These are phyloP conservation scores for Avena eriantha DNA, from an alignment of 176 grass and related monocot genomes.

Conservation along the genomic window DNA sequence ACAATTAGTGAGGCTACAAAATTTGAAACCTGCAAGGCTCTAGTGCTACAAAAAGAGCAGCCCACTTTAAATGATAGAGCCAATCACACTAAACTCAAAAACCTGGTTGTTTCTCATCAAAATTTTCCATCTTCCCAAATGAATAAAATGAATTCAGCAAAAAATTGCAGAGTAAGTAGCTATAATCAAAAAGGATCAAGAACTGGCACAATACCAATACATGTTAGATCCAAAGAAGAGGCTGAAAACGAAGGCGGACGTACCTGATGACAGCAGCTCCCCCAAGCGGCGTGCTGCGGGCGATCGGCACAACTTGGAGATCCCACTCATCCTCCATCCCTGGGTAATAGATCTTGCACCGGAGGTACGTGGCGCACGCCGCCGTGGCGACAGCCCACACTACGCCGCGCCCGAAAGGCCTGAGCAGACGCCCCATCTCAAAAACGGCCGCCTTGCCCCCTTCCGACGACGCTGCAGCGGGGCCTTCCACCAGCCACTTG, in stretches of 20 bases:
- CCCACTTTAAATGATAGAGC: background rate
- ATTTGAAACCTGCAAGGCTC: background rate
- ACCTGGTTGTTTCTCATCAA: background rate
- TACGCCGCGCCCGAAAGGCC: constrained; percentile 40
- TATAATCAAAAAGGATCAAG: background rate
- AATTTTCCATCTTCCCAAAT: background rate
- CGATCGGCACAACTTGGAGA: constrained; percentile 69
- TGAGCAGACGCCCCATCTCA: constrained; percentile 72
- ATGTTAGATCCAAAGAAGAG: background rate
- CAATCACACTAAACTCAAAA: constrained; percentile 29
- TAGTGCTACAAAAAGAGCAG: constrained; percentile 21
- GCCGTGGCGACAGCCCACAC: constrained; percentile 81
- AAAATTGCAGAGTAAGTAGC: background rate
- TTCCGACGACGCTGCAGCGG: constrained; percentile 48
- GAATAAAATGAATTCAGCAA: background rate
- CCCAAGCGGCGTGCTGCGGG: constrained; percentile 39
- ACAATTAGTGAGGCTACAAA: constrained; percentile 1
- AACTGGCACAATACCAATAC: background rate
- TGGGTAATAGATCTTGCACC: constrained; percentile 74
- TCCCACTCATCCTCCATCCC: constrained; percentile 85
- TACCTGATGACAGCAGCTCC: constrained; percentile 63
- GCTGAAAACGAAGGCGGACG: constrained; percentile 3
- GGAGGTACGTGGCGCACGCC: constrained; percentile 74
- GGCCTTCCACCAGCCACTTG: constrained; percentile 70
- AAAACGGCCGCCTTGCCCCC: constrained; percentile 59